Evolutionary conservation across 345 rosid species (phyloP).

Genomic region (Salix dunnii): DNA sequence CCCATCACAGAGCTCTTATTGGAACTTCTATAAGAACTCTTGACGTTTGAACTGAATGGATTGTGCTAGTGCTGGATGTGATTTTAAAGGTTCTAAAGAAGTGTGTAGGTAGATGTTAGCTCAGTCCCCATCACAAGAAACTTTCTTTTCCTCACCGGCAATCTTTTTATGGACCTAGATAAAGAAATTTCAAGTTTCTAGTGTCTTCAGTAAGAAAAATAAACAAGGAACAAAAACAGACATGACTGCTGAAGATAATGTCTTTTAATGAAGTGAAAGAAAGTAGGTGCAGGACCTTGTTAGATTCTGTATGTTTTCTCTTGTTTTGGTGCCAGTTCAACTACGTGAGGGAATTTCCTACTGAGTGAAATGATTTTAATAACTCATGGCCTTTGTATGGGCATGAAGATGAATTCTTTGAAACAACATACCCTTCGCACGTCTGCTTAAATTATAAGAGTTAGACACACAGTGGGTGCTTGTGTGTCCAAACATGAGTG

Average conservation of each 20-base stretch:
- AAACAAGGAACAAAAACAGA: neutral
- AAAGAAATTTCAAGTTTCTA: neutral
- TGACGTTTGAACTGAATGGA: neutral
- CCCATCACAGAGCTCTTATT: neutral
- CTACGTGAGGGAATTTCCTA: neutral
- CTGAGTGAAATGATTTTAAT: neutral
- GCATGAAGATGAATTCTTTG: neutral
- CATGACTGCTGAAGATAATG: no score
- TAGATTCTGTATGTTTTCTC: neutral
- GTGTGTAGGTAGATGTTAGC: slow-evolving; percentile 10
- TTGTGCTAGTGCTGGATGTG: neutral
- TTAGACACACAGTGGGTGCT: neutral
- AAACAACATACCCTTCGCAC: neutral
- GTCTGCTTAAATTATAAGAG: neutral
- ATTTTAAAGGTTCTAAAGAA: slow-evolving; percentile 10
- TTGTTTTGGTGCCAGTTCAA: neutral
- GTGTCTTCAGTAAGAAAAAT: neutral
- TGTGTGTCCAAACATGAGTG: no score
- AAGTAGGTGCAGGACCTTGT: neutral
- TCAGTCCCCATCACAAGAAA: neutral
- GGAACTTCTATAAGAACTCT: neutral
- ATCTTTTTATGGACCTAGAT: slow-evolving; percentile 6
- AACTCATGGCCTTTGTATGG: neutral
- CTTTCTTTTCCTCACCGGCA: neutral
- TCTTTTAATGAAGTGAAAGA: neutral